Percentiles rank a stretch among this genome's conserved stretches.
These are phyloP conservation scores for Ceratobasidium sp. DNA, from an alignment of 1,284 basidiomycete species.

Conservation along the genomic window DNA sequence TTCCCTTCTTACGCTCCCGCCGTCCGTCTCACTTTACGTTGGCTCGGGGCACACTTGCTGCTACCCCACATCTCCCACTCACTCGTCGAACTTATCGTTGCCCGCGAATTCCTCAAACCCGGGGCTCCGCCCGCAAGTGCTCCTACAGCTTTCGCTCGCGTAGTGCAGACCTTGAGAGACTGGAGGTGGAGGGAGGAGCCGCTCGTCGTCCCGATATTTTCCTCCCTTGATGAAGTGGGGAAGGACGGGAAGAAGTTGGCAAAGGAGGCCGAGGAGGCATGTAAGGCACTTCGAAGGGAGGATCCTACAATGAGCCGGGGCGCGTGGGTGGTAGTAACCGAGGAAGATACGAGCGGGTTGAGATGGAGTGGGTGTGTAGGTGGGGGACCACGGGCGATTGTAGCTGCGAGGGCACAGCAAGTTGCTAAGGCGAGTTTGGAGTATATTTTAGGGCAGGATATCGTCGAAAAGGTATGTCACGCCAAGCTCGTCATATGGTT, in stretches of 20 bases:
- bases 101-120: slow-evolving; percentile 59
- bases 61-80: slow-evolving; percentile 76
- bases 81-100: slow-evolving; percentile 84
- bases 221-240: slow-evolving; percentile 51
- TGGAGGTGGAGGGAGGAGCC: slow-evolving; percentile 77
- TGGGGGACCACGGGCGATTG: slow-evolving; percentile 59
- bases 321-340: slow-evolving; percentile 85
- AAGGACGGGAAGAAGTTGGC: slow-evolving; percentile 45
- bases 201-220: slow-evolving; percentile 58
- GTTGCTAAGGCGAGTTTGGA: slow-evolving; percentile 76
- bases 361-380: slow-evolving; percentile 13
- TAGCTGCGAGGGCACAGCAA: slow-evolving; percentile 71
- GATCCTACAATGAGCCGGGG: slow-evolving; percentile 57
- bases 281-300: slow-evolving; percentile 54
- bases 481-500: background rate
- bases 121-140: slow-evolving; percentile 55
- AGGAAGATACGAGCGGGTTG: slow-evolving; percentile 71
- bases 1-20: slow-evolving; percentile 83
- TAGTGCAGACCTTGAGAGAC: slow-evolving; percentile 74
- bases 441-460: slow-evolving; percentile 47
- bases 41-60: slow-evolving; percentile 91
- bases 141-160: slow-evolving; percentile 75
- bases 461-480: slow-evolving; percentile 62
- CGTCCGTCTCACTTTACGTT: slow-evolving; percentile 87
- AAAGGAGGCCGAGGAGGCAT: slow-evolving; percentile 58